Evolutionary conservation across 768 basidiomycete genomes (phyloP).

Genomic region (Amanita inopinata): DNA sequence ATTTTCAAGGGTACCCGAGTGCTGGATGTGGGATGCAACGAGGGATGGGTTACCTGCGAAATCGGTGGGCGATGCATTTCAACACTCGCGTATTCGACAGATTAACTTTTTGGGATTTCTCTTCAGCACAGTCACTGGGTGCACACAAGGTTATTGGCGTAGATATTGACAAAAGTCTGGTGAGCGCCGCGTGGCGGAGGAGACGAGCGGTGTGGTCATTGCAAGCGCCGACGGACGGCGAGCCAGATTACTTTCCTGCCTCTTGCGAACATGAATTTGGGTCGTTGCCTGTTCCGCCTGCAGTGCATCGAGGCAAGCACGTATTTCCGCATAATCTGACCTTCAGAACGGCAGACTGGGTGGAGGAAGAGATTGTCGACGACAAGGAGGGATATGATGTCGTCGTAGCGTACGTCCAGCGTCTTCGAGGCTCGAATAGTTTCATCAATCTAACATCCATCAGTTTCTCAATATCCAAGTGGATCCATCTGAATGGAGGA

Average conservation of each 20-base stretch:
- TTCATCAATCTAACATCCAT: neutral
- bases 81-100: neutral
- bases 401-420: slow-evolving; percentile 58
- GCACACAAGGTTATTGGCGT: slow-evolving; percentile 70
- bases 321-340: slow-evolving; percentile 72
- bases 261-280: slow-evolving; percentile 74
- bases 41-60: slow-evolving; percentile 79
- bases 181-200: slow-evolving; percentile 69
- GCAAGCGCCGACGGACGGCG: slow-evolving; percentile 34
- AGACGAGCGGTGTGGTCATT: slow-evolving; percentile 63
- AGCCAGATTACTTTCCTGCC: slow-evolving; percentile 57
- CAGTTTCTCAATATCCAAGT: slow-evolving; percentile 84
- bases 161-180: slow-evolving; percentile 71
- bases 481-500: slow-evolving; percentile 81
- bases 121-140: slow-evolving; percentile 51
- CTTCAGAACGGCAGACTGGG: slow-evolving; percentile 72
- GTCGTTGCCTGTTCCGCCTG: slow-evolving; percentile 56
- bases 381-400: slow-evolving; percentile 64
- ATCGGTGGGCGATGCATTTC: slow-evolving; percentile 42
- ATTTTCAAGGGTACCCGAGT: slow-evolving; percentile 51
- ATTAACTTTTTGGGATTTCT: slow-evolving; percentile 1
- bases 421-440: neutral
- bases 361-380: slow-evolving; percentile 39
- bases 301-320: slow-evolving; percentile 20
- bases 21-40: slow-evolving; percentile 82